A percentile compares a stretch with the other conserved stretches of the same genome.
Evolutionary conservation across 805 yeast species (phyloP).

Genomic region (Kluyveromyces dobzhanskii): DNA sequence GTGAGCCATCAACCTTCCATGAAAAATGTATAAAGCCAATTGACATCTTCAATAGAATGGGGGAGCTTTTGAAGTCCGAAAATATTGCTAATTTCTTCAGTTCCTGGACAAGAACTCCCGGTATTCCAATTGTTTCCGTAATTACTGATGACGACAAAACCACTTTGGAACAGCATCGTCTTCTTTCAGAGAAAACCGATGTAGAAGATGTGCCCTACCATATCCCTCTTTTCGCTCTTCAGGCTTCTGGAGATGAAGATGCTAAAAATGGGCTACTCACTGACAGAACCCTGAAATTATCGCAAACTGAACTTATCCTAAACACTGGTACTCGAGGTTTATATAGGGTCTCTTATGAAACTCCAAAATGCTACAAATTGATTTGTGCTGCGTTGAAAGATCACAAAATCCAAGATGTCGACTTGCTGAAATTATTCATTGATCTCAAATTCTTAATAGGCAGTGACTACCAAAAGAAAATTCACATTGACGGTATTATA

Average conservation of each 20-base stretch:
- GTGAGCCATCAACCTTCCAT: conserved; percentile 11
- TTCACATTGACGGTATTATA: conserved; percentile 23
- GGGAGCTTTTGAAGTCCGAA: conserved; percentile 16
- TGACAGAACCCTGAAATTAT: conserved; percentile 19
- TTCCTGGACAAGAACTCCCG: conserved; percentile 55
- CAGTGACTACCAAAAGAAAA: conserved; percentile 19
- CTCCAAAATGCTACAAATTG: conserved; percentile 19
- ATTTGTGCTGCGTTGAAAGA: conserved; percentile 15
- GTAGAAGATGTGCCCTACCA: conserved; percentile 54
- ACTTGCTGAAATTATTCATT: conserved; percentile 26
- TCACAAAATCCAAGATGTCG: conserved; percentile 18
- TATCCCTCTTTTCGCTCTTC: conserved; percentile 41
- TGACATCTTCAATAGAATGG: conserved; percentile 22
- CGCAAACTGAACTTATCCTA: conserved; percentile 12
- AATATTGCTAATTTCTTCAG: conserved; percentile 25
- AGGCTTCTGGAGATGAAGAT: conserved; percentile 15
- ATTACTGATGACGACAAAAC: conserved; percentile 21
- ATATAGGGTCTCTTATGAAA: conserved; percentile 41
- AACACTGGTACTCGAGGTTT: conserved; percentile 32
- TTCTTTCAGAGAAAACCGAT: conserved; percentile 20
- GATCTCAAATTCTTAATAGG: conserved; percentile 30
- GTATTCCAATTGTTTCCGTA: conserved; percentile 47
- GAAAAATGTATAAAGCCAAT: conserved; percentile 21
- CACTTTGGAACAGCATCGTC: conserved; percentile 34
- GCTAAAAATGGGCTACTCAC: conserved; percentile 19